Evolutionary conservation across 371 early-diverging fungal species (phyloP), one percentile per base, ranked within the genome.

Genomic region (Phascolomyces articulosus): DNA sequence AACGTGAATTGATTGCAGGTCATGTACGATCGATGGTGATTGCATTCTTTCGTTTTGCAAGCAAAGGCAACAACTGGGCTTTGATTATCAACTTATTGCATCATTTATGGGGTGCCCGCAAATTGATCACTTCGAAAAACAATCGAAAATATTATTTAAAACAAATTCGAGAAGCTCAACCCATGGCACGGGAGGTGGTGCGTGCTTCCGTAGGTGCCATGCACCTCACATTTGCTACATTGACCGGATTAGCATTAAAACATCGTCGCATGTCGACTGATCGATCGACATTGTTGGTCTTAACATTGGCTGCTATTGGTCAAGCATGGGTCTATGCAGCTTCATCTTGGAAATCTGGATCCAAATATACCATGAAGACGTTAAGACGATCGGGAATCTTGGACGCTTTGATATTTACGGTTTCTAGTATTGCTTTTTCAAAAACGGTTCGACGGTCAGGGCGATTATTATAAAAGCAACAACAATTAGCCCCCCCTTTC

Each of bases 1-100:
- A 62, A 11, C 53, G 66, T 21, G 63, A 64, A 10, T 64, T 75
- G 24, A 54, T 75, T 15, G 58, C 51, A 34, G 74, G 78, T 23
- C 75, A 79, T 53, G 47, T 60, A 0, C 55, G 59, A 26, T 68
- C 73, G 2, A 60, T 75, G 0, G 2, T 48, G 18, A 47, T 60
- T 23, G 65, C 72, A 0, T 26, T 62, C 20, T 28, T 77, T 18
- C 65, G 67, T 15, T 80, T 73, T 28, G 59, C 71, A 18, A 16
- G 74, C 26, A 76, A 71, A 60, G 75, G 78, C 44, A 81, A 81
- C 60, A 81, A 81, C 51, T 56, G 78, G 44, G 77, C 73, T 3
- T 41, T 81, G 24, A 40, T 78, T 10, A 66, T 81, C 53, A 76
- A 81, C 51, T 51, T 78, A 8, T 16, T 78, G 9, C 78, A 81